Percentiles rank a stretch among this genome's conserved stretches.
Conservation (phyloP, 495 filamentous ascomycete genomes). For the Glutinoglossum americanum region DNA sequence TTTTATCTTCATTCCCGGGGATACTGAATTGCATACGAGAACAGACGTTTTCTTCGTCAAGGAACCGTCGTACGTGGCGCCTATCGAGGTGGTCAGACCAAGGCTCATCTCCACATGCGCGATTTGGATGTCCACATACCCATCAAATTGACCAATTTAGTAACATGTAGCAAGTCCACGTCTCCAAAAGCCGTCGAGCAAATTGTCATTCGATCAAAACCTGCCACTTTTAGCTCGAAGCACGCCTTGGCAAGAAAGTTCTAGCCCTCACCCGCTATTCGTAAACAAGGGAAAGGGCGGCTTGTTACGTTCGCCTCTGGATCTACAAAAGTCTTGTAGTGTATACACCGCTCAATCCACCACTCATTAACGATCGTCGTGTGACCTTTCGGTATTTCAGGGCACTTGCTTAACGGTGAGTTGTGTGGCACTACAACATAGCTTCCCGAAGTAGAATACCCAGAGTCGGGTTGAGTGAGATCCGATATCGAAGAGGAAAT, state of each 20-base stretch:
- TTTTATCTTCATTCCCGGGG: slow-evolving; percentile 50
- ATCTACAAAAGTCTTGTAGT: slow-evolving; percentile 44
- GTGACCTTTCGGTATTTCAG: slow-evolving; percentile 10
- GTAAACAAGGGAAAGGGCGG: slow-evolving; percentile 47
- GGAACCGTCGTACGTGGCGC: slow-evolving; percentile 52
- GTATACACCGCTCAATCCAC: slow-evolving; percentile 78
- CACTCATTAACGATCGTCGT: slow-evolving; percentile 57
- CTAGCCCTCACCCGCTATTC: slow-evolving; percentile 31
- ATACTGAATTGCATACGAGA: slow-evolving; percentile 42
- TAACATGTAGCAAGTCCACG: slow-evolving; percentile 68
- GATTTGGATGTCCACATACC: slow-evolving; percentile 23
- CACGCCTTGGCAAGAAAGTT: neutral
- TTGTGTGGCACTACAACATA: slow-evolving; percentile 36
- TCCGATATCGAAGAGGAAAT: slow-evolving; percentile 22
- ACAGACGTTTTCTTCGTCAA: slow-evolving; percentile 44
- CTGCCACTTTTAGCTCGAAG: slow-evolving; percentile 13
- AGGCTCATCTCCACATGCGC: neutral
- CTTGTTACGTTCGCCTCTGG: slow-evolving; percentile 52
- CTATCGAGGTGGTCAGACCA: slow-evolving; percentile 12
- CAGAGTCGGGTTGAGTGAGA: slow-evolving; percentile 20
- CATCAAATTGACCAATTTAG: slow-evolving; percentile 49
- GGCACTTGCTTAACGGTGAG: slow-evolving; percentile 17
- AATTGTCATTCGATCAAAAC: slow-evolving; percentile 43
- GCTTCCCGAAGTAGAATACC: slow-evolving; percentile 18
- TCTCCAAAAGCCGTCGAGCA: slow-evolving; percentile 65